phyloP scores from a whole-genome alignment of 768 basidiomycete genomes.

The Daedalea quercina region DNA sequence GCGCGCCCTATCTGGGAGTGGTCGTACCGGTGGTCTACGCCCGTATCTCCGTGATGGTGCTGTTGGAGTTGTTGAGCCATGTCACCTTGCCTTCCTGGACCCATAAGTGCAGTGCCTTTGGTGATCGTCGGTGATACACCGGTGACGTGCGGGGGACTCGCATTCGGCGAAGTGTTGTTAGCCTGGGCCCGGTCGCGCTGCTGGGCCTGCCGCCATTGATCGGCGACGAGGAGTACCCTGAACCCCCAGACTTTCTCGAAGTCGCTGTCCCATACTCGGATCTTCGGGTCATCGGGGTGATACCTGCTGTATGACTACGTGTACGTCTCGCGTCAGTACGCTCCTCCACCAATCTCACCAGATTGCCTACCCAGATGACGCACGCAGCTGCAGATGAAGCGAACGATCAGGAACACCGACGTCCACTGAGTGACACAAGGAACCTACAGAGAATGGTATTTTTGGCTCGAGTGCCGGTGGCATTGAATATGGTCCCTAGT shows the following conservation, averaged over 20 bases:
- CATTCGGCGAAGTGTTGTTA: neutral
- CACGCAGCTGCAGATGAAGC: conserved; percentile 53
- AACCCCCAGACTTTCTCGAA: conserved; percentile 67
- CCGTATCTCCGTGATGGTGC: conserved; percentile 1
- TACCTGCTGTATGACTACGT: conserved; percentile 63
- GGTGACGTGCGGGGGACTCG: neutral
- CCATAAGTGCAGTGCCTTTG: neutral
- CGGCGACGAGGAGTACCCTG: conserved; percentile 21
- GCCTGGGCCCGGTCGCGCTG: conserved; percentile 11
- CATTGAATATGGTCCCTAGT: conserved; percentile 32
- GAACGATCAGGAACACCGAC: conserved; percentile 33
- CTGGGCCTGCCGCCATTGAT: conserved; percentile 22
- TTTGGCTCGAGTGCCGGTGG: conserved; percentile 34
- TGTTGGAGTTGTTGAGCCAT: neutral
- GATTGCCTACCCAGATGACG: conserved; percentile 50
- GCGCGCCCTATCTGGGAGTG: neutral
- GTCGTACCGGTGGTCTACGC: conserved; percentile 6
- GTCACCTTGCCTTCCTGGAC: neutral
- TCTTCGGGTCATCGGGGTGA: conserved; percentile 45
- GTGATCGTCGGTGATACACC: conserved; percentile 7
- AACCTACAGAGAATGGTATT: conserved; percentile 41
- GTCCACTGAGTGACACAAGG: neutral
- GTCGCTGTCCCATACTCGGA: conserved; percentile 53
- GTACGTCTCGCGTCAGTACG: neutral
- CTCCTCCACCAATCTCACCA: neutral